Percentiles rank a stretch among this genome's conserved stretches.
Conservation (phyloP, 2,329 filamentous ascomycete species). For the Fusarium nygamai region DNA sequence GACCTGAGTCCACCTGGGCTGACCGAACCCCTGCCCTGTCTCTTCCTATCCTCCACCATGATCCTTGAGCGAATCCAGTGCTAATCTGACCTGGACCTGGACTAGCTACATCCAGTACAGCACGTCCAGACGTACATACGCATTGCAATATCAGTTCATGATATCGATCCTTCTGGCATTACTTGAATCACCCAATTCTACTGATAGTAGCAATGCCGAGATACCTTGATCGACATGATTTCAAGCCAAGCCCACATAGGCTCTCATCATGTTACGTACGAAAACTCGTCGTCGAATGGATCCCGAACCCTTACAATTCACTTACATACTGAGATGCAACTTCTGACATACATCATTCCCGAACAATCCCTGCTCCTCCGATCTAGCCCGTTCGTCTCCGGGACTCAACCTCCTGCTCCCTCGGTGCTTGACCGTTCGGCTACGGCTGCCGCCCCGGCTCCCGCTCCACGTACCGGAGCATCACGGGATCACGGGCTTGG, state of each 20-base stretch:
- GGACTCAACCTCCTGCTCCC: slow-evolving; percentile 3
- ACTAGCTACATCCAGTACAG: not conserved
- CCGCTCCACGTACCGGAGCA: slow-evolving; percentile 44
- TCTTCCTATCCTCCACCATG: slow-evolving; percentile 19
- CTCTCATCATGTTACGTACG: slow-evolving; percentile 18
- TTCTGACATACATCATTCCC: slow-evolving; percentile 14
- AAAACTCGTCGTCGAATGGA: slow-evolving; percentile 16
- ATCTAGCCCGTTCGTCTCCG: slow-evolving; percentile 40
- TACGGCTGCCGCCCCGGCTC: slow-evolving; percentile 39
- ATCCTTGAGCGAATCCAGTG: slow-evolving; percentile 30
- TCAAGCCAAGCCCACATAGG: slow-evolving; percentile 8
- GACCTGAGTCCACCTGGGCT: slow-evolving; percentile 36
- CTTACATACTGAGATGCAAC: slow-evolving; percentile 21
- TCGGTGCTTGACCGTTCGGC: slow-evolving; percentile 40
- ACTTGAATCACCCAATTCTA: not conserved
- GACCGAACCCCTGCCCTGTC: slow-evolving; percentile 30
- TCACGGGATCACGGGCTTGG: slow-evolving; percentile 45
- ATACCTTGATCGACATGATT: slow-evolving; percentile 8
- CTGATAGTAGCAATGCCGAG: not conserved
- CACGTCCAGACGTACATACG: not conserved
- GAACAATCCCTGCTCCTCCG: slow-evolving; percentile 39
- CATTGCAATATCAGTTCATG: slow-evolving; percentile 30
- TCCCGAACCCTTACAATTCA: slow-evolving; percentile 8
- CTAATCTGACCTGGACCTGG: slow-evolving; percentile 17
- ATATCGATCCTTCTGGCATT: slow-evolving; percentile 8